phyloP scores from a whole-genome alignment of 1,284 basidiomycete species.

The Microbotryum lychnidis-dioicae region DNA sequence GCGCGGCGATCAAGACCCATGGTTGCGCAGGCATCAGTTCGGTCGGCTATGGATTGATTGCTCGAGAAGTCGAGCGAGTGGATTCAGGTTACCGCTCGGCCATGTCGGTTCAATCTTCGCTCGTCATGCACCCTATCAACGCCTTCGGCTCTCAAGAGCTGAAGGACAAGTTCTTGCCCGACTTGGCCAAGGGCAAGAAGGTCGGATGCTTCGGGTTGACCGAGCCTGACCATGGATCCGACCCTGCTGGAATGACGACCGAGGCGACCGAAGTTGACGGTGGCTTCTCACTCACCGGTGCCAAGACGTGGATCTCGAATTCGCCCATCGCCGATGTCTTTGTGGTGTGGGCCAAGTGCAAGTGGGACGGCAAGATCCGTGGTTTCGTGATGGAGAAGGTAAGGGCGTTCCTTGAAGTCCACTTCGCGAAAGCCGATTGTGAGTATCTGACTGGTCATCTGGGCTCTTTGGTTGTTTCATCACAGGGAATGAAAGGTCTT shows the following conservation, averaged over 20 bases:
- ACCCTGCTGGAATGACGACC: slow-evolving; percentile 73
- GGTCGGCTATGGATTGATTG: slow-evolving; percentile 79
- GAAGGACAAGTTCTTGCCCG: slow-evolving; percentile 83
- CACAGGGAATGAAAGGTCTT: slow-evolving; percentile 71
- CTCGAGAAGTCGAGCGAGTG: slow-evolving; percentile 84
- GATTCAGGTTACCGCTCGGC: slow-evolving; percentile 94
- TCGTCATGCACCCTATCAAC: slow-evolving; percentile 97
- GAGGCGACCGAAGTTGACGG: slow-evolving; percentile 70
- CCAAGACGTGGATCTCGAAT: slow-evolving; percentile 96
- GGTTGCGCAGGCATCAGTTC: slow-evolving; percentile 83
- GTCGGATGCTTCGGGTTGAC: slow-evolving; percentile 92
- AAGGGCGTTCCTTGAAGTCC: not conserved
- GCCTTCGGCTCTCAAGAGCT: slow-evolving; percentile 84
- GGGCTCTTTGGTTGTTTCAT: not conserved
- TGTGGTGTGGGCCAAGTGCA: slow-evolving; percentile 88
- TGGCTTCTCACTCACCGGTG: slow-evolving; percentile 77
- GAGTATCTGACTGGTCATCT: not conserved
- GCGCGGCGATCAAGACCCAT: slow-evolving; percentile 86
- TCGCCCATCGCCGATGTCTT: slow-evolving; percentile 49
- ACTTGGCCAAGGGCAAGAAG: slow-evolving; percentile 76
- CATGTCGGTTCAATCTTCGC: slow-evolving; percentile 90
- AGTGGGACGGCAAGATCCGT: slow-evolving; percentile 84
- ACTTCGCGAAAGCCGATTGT: not conserved
- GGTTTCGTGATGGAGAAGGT: slow-evolving; percentile 91
- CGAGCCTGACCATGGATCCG: slow-evolving; percentile 81